Percentiles rank a stretch among this genome's conserved stretches.
Conservation (phyloP, 495 filamentous ascomycete genomes). For the Xylaria flabelliformis region DNA sequence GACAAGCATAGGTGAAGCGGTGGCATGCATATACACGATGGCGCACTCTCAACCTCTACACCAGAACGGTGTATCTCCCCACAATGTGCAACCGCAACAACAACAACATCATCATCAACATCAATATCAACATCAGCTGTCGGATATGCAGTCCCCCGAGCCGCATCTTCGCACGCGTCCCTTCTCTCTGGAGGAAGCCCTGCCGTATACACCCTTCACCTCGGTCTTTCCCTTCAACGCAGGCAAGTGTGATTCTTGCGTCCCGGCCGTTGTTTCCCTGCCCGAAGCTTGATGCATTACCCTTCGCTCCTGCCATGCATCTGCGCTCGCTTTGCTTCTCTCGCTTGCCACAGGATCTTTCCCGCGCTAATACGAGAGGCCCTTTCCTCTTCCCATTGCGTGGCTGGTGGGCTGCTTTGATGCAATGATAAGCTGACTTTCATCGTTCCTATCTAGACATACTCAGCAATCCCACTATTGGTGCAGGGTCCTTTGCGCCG, state of each 20-base stretch:
- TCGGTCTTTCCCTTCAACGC: constrained; percentile 87
- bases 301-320: constrained; percentile 19
- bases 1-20: constrained; percentile 25
- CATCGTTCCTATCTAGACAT: constrained; percentile 56
- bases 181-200: constrained; percentile 75
- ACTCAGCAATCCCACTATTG: constrained; percentile 70
- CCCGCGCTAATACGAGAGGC: constrained; percentile 1
- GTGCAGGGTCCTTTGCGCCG: constrained; percentile 56
- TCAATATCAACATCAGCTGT: constrained; percentile 23
- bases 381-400: neutral
- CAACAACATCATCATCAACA: neutral
- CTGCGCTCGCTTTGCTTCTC: constrained; percentile 1
- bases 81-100: constrained; percentile 29
- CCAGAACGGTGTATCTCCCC: constrained; percentile 32
- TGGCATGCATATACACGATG: constrained; percentile 38
- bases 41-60: constrained; percentile 41
- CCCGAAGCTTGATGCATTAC: neutral
- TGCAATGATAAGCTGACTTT: constrained; percentile 24
- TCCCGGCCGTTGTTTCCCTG: constrained; percentile 39
- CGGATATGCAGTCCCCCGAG: constrained; percentile 10
- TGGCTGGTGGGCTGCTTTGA: neutral
- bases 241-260: constrained; percentile 61
- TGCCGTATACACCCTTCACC: constrained; percentile 90
- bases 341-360: constrained; percentile 11
- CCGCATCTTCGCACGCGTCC: constrained; percentile 40